Evolutionary conservation across 257 asterid genomes (phyloP).

Genomic region (Jaltomata sinuosa): DNA sequence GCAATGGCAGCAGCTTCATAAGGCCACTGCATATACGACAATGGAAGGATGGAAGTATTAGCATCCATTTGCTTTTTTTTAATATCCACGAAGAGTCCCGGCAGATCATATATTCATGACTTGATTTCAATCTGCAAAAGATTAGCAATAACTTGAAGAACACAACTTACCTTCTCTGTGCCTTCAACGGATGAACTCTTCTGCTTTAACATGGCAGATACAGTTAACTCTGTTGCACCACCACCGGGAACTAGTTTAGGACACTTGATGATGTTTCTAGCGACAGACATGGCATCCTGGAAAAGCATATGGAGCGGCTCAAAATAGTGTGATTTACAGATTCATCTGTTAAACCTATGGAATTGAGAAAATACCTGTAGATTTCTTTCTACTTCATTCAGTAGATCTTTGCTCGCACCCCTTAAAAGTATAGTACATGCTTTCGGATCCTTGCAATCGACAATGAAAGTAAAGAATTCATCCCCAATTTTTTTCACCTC

Average conservation of each 20-base stretch:
- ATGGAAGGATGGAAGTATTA: background rate
- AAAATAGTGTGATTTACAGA: background rate
- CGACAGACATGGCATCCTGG: conserved; percentile 97
- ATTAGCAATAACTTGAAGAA: background rate
- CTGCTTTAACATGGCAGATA: conserved; percentile 82
- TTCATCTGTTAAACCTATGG: background rate
- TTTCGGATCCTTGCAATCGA: conserved; percentile 87
- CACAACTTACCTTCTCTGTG: conserved; percentile 61
- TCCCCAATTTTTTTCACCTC: conserved; percentile 96
- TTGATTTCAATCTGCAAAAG: background rate
- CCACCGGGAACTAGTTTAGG: conserved; percentile 99
- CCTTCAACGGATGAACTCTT: conserved; percentile 90
- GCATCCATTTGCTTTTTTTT: background rate
- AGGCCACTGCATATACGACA: conserved; percentile 63
- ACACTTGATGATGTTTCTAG: conserved; percentile 85
- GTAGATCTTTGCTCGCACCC: conserved; percentile 95
- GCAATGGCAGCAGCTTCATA: conserved; percentile 99
- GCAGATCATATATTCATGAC: background rate
- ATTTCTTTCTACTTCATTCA: conserved; percentile 97
- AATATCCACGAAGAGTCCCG: background rate
- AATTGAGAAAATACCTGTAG: conserved; percentile 54
- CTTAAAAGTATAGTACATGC: conserved; percentile 91
- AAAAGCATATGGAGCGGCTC: background rate
- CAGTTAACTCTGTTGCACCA: conserved; percentile 95
- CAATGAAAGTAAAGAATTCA: conserved; percentile 76